Conservation (phyloP, 208 protist species). For the Wallacemonas sp. region DNA sequence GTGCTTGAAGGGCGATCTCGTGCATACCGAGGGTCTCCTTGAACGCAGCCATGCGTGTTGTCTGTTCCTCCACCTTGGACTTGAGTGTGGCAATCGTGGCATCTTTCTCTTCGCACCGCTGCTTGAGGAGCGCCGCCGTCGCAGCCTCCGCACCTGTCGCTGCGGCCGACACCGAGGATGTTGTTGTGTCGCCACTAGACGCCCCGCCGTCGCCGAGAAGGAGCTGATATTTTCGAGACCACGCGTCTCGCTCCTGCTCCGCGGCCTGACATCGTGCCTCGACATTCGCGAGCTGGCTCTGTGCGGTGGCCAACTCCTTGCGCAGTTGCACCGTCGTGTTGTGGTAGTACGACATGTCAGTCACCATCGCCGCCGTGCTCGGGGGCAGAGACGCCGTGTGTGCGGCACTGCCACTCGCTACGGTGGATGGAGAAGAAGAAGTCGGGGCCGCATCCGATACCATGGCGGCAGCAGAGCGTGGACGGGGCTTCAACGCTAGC, state of each 20-base stretch:
- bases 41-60: constrained; percentile 41
- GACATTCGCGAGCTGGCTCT: constrained; percentile 33
- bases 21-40: constrained; percentile 54
- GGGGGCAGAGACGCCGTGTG: constrained; percentile 5
- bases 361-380: constrained; percentile 5
- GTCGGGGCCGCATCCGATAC: not conserved
- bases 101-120: constrained; percentile 54
- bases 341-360: constrained; percentile 43
- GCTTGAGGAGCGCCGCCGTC: constrained; percentile 26
- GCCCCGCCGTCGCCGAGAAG: constrained; percentile 39
- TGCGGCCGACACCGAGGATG: not conserved
- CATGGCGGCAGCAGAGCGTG: too few relatives aligned
- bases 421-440: not conserved
- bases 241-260: constrained; percentile 32
- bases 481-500: constrained; percentile 43
- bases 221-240: constrained; percentile 48
- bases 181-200: not conserved
- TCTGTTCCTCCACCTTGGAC: constrained; percentile 45
- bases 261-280: constrained; percentile 39
- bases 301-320: constrained; percentile 38
- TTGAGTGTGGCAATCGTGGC: constrained; percentile 49
- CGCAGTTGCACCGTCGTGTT: constrained; percentile 46
- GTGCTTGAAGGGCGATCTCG: constrained; percentile 42
- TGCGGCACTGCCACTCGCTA: not conserved
- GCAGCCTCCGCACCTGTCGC: not conserved